These are phyloP conservation scores for Plasmodium berghei DNA, from an alignment of 169 alveolate species.

Conservation along the genomic window DNA sequence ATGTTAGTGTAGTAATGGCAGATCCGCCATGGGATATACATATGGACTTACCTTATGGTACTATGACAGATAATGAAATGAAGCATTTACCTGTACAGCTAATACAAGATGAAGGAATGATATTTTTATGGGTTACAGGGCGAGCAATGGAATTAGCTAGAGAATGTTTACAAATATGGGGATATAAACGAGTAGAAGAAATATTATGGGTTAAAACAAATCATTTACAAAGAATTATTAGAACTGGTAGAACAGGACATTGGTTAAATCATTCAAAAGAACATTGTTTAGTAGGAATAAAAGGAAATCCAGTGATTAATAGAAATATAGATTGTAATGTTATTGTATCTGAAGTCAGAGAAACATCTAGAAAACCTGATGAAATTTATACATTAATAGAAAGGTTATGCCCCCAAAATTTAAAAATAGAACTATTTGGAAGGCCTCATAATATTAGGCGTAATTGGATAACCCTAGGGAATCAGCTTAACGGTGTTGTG, in stretches of 20 bases:
- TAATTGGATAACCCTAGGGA: constrained; percentile 95
- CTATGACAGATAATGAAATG: constrained; percentile 95
- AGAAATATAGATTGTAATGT: constrained; percentile 94
- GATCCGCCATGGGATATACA: constrained; percentile 99
- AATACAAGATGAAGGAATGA: constrained; percentile 93
- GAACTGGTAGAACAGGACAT: constrained; percentile 98
- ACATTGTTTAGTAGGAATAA: constrained; percentile 92
- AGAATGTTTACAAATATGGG: constrained; percentile 93
- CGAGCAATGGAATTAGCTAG: constrained; percentile 96
- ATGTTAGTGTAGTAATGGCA: constrained; percentile 95
- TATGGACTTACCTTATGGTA: constrained; percentile 96
- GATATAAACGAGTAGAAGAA: constrained; percentile 96
- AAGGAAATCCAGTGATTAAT: constrained; percentile 89
- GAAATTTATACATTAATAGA: constrained; percentile 94
- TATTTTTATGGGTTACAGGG: constrained; percentile 97
- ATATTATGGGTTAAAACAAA: constrained; percentile 97
- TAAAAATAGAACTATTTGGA: constrained; percentile 94
- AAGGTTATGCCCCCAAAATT: constrained; percentile 94
- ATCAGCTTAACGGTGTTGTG: constrained; percentile 87
- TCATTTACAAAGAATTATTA: constrained; percentile 93
- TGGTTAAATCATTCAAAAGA: constrained; percentile 97
- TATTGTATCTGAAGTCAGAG: constrained; percentile 95
- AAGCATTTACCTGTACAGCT: constrained; percentile 89
- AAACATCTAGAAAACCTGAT: constrained; percentile 96
- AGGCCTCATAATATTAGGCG: constrained; percentile 94